phyloP scores from a whole-genome alignment of 2,329 filamentous ascomycete species.

The Fusarium transvaalense region DNA sequence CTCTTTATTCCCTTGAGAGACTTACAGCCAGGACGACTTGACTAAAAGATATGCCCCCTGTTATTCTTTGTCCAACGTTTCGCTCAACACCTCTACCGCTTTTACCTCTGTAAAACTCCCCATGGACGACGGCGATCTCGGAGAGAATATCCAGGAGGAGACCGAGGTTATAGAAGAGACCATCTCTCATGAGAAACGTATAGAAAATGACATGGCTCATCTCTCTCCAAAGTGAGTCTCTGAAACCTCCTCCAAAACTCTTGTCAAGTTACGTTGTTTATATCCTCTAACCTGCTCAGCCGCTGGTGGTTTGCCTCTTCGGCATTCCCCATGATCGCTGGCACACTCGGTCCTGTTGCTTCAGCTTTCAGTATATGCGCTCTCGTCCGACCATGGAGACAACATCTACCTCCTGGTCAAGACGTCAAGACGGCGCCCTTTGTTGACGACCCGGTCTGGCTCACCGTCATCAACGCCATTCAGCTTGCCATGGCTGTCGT shows the following conservation, averaged over 20 bases:
- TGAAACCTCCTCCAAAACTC: not conserved
- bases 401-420: constrained; percentile 63
- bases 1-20: not conserved
- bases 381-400: constrained; percentile 83
- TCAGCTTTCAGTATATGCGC: constrained; percentile 90
- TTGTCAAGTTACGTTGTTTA: too few relatives aligned
- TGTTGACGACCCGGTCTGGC: constrained; percentile 78
- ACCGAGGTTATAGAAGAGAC: constrained; percentile 47
- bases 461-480: constrained; percentile 79
- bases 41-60: not conserved
- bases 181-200: constrained; percentile 45
- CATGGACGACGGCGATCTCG: constrained; percentile 59
- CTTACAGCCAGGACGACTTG: not conserved
- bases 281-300: constrained; percentile 49
- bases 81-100: not conserved
- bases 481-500: constrained; percentile 81
- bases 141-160: constrained; percentile 54
- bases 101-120: not conserved
- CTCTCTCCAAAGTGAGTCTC: constrained; percentile 59
- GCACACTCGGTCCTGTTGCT: constrained; percentile 85
- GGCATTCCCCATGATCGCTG: constrained; percentile 82
- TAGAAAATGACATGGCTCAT: constrained; percentile 57
- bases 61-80: not conserved
- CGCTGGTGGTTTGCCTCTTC: constrained; percentile 75
- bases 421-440: constrained; percentile 63